Percentiles rank a stretch among this genome's conserved stretches.
These are phyloP conservation scores for Arabidopsis arenosa DNA, from an alignment of 345 rosid genomes.

Conservation along the genomic window DNA sequence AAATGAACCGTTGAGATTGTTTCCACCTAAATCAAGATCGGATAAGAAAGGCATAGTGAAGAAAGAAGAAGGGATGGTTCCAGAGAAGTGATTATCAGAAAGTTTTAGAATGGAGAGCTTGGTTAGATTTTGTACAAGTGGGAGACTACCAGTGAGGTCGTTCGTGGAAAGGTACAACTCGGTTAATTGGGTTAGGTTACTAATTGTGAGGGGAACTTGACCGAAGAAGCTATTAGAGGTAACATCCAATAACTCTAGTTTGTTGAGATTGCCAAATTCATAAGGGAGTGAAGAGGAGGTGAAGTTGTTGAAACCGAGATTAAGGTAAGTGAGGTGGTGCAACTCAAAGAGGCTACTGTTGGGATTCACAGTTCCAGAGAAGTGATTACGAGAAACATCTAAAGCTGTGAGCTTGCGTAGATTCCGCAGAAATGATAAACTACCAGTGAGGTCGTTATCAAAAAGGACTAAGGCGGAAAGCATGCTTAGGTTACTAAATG, in stretches of 20 bases:
- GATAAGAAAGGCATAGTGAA: slow-evolving; percentile 1
- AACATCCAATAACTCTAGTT: neutral
- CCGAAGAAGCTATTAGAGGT: neutral
- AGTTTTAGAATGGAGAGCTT: neutral
- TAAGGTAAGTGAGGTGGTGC: neutral
- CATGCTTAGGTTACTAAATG: neutral
- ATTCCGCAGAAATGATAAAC: too few relatives aligned
- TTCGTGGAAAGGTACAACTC: too few relatives aligned
- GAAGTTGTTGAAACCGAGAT: neutral
- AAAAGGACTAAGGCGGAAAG: too few relatives aligned
- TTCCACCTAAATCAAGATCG: neutral
- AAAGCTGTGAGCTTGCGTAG: too few relatives aligned
- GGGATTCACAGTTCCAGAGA: neutral
- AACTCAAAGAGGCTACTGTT: neutral
- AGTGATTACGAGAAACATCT: too few relatives aligned
- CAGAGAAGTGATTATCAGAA: neutral
- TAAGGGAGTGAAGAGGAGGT: neutral
- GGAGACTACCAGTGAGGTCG: neutral
- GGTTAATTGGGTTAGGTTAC: neutral
- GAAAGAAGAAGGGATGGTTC: slow-evolving; percentile 5
- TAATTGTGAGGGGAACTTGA: neutral
- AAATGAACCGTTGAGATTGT: slow-evolving; percentile 1
- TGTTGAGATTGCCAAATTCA: neutral
- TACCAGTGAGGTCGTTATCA: too few relatives aligned
- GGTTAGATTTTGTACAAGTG: neutral